These are phyloP conservation scores for Infundibulicybe gibba DNA, from an alignment of 768 basidiomycete genomes.

Conservation along the genomic window DNA sequence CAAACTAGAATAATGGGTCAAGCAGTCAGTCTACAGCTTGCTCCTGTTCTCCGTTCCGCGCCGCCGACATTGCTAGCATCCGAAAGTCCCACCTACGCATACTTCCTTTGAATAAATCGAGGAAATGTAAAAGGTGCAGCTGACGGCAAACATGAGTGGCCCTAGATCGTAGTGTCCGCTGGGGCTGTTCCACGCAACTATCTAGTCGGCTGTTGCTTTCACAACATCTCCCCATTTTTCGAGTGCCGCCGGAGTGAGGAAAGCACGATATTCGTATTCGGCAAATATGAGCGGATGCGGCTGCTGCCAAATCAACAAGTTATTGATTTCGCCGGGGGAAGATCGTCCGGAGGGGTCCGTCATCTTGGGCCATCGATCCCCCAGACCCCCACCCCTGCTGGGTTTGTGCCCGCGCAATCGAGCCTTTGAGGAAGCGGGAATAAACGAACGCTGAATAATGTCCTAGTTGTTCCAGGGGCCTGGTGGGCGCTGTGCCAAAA, in stretches of 20 bases:
- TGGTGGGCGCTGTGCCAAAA: slow-evolving; percentile 60
- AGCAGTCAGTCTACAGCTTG: slow-evolving; percentile 55
- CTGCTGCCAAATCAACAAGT: slow-evolving; percentile 61
- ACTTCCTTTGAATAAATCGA: too few species aligned
- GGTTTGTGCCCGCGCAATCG: slow-evolving; percentile 43
- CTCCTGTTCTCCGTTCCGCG: slow-evolving; percentile 43
- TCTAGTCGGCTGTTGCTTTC: slow-evolving; percentile 53
- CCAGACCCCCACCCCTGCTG: slow-evolving; percentile 51
- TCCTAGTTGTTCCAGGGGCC: slow-evolving; percentile 60
- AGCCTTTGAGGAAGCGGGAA: slow-evolving; percentile 40
- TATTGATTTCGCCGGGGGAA: slow-evolving; percentile 58
- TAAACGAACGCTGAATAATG: slow-evolving; percentile 51
- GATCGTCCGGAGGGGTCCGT: slow-evolving; percentile 57
- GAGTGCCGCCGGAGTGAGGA: slow-evolving; percentile 33
- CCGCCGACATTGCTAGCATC: slow-evolving; percentile 61
- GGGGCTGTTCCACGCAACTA: too few species aligned
- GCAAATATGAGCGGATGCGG: slow-evolving; percentile 58
- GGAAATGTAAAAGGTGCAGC: too few species aligned
- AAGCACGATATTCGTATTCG: slow-evolving; percentile 49
- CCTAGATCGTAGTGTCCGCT: too few species aligned
- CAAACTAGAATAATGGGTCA: slow-evolving; percentile 51
- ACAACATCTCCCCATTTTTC: slow-evolving; percentile 50
- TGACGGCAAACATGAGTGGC: too few species aligned
- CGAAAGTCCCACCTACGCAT: slow-evolving; percentile 54
- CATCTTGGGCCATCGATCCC: slow-evolving; percentile 63